Evolutionary conservation across 164 flowering plant genomes (phyloP).

Genomic region (Chimonanthus praecox): DNA sequence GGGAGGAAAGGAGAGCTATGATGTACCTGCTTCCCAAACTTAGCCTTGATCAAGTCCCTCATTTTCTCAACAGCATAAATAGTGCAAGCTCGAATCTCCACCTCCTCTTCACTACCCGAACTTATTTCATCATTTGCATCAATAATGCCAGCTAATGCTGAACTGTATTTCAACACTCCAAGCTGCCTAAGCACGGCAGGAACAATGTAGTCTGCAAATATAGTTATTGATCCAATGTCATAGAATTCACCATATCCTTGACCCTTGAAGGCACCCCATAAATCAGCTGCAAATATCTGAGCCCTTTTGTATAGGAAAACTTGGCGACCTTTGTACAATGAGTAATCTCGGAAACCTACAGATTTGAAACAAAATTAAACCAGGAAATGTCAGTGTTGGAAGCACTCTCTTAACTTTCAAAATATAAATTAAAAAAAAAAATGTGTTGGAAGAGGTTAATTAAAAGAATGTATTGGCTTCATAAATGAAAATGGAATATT

Average conservation of each 20-base stretch:
- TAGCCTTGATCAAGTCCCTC: constrained; percentile 51
- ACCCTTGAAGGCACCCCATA: constrained; percentile 95
- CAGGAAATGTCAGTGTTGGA: too few species aligned
- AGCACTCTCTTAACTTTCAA: too few species aligned
- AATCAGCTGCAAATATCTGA: constrained; percentile 88
- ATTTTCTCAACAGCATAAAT: constrained; percentile 86
- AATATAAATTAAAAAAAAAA: too few species aligned
- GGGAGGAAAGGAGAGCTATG: too few species aligned
- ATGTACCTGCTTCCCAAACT: constrained; percentile 68
- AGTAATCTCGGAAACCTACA: constrained; percentile 84
- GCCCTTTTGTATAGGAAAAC: constrained; percentile 92
- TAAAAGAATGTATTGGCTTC: too few species aligned
- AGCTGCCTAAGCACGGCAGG: constrained; percentile 84
- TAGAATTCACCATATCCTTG: constrained; percentile 72
- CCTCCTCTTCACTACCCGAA: constrained; percentile 88
- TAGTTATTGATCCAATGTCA: constrained; percentile 76
- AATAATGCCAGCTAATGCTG: constrained; percentile 44
- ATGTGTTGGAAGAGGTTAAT: too few species aligned
- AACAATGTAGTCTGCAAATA: constrained; percentile 92
- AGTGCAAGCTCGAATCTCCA: constrained; percentile 87
- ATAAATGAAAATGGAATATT: too few species aligned
- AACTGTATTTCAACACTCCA: constrained; percentile 73
- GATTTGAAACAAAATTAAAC: too few species aligned
- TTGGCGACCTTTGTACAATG: constrained; percentile 89
- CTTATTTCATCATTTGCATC: constrained; percentile 50